phyloP scores from a whole-genome alignment of 2,329 filamentous ascomycete species.

The Epichloe sylvatica region DNA sequence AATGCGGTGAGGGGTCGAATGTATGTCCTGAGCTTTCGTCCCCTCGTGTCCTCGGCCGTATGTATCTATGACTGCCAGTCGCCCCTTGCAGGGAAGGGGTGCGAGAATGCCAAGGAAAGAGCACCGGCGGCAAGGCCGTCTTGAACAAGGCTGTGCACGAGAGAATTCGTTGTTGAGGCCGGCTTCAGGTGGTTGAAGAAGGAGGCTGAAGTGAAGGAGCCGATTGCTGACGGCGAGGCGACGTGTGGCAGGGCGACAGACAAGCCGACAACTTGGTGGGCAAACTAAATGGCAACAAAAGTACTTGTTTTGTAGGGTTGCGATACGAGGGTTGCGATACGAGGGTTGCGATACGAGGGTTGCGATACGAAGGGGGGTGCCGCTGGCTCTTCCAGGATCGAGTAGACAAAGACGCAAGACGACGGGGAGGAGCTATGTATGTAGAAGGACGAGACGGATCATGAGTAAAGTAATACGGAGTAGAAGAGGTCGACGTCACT shows the following conservation, averaged over 20 bases:
- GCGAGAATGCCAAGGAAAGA: not conserved
- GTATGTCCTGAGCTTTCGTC: not conserved
- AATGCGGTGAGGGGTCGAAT: not conserved
- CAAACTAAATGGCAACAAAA: too few species aligned
- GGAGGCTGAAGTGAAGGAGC: not conserved
- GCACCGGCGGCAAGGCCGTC: not conserved
- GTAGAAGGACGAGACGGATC: not conserved
- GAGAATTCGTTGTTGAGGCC: not conserved
- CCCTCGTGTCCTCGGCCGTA: not conserved
- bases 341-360: too few species aligned
- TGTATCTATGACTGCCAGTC: not conserved
- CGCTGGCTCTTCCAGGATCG: not conserved
- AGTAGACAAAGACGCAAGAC: not conserved
- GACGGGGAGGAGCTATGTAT: too few species aligned
- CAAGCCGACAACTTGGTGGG: too few species aligned
- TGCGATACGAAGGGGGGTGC: too few species aligned
- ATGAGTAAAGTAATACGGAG: not conserved
- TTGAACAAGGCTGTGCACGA: not conserved
- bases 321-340: too few species aligned
- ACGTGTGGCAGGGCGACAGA: too few species aligned
- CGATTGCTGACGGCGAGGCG: too few species aligned
- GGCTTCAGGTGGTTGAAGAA: not conserved
- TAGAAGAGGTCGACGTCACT: not conserved
- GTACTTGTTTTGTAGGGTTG: too few species aligned
- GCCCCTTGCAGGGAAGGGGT: not conserved